Conservation (phyloP, 495 filamentous ascomycete species). For the Xylaria flabelliformis region DNA sequence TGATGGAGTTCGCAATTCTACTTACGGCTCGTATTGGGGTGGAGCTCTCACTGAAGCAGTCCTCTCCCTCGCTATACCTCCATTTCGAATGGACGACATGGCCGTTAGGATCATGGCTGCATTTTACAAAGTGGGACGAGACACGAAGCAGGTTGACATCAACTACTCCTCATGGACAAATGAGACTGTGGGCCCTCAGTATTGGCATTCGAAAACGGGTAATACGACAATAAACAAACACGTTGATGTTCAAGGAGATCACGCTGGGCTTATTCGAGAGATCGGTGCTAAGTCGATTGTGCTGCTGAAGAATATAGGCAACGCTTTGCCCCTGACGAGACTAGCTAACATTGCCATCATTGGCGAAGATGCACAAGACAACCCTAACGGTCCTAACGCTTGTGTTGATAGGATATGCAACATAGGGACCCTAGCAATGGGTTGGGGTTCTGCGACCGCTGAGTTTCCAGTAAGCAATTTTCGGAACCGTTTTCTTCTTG, state of each 20-base stretch:
- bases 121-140: constrained; percentile 80
- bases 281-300: constrained; percentile 66
- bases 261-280: constrained; percentile 58
- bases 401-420: constrained; percentile 56
- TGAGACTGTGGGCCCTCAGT: constrained; percentile 71
- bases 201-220: constrained; percentile 63
- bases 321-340: constrained; percentile 58
- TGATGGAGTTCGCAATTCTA: constrained; percentile 63
- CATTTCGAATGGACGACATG: constrained; percentile 90
- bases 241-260: constrained; percentile 58
- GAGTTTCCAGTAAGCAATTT: constrained; percentile 64
- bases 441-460: constrained; percentile 63
- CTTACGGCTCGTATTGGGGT: constrained; percentile 79
- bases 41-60: constrained; percentile 74
- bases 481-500: background rate
- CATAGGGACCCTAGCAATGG: constrained; percentile 62
- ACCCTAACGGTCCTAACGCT: constrained; percentile 52
- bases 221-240: constrained; percentile 71
- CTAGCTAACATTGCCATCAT: constrained; percentile 64
- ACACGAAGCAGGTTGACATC: constrained; percentile 63
- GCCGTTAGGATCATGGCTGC: constrained; percentile 83
- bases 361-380: constrained; percentile 67
- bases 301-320: constrained; percentile 66
- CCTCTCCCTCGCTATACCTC: constrained; percentile 75
- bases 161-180: constrained; percentile 91